Conservation (phyloP, 192 early-diverging fungal genomes). For the Chytriomyces confervae region DNA sequence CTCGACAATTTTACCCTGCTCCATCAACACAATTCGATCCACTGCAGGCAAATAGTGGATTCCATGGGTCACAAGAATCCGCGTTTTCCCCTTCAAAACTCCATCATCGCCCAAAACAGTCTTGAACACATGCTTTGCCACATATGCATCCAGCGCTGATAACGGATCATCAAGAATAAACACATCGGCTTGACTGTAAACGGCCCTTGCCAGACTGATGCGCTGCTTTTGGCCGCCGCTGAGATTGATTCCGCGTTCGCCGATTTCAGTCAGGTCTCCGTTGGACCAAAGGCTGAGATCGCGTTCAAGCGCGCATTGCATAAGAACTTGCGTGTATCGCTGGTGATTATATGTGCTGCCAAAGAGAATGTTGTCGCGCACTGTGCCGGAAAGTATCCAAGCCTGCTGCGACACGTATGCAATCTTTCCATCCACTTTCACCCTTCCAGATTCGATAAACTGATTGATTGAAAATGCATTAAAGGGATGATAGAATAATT, state of each 20-base stretch:
- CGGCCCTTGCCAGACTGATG: conserved; percentile 64
- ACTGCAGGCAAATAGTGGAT: conserved; percentile 39
- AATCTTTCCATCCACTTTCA: conserved; percentile 64
- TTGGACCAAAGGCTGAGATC: conserved; percentile 46
- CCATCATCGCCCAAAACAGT: conserved; percentile 59
- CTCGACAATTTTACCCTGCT: conserved; percentile 39
- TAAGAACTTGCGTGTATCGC: conserved; percentile 38
- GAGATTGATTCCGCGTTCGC: conserved; percentile 55
- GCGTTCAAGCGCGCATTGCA: conserved; percentile 43
- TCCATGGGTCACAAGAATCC: conserved; percentile 51
- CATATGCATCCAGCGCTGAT: conserved; percentile 58
- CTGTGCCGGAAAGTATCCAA: conserved; percentile 79
- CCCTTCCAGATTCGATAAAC: conserved; percentile 44
- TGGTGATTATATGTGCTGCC: conserved; percentile 33
- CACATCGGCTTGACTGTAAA: conserved; percentile 37
- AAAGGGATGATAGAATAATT: not conserved
- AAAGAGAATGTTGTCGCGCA: conserved; percentile 63
- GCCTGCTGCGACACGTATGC: conserved; percentile 76
- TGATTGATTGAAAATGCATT: not conserved
- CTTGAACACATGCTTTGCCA: conserved; percentile 68
- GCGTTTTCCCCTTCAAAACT: conserved; percentile 31
- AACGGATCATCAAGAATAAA: conserved; percentile 43
- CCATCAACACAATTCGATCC: conserved; percentile 39
- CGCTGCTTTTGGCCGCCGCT: conserved; percentile 79
- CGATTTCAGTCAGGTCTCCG: conserved; percentile 53